Evolutionary conservation across 805 yeast species (phyloP), one percentile per base, ranked within the genome.

Genomic region (Lachancea nothofagi): DNA sequence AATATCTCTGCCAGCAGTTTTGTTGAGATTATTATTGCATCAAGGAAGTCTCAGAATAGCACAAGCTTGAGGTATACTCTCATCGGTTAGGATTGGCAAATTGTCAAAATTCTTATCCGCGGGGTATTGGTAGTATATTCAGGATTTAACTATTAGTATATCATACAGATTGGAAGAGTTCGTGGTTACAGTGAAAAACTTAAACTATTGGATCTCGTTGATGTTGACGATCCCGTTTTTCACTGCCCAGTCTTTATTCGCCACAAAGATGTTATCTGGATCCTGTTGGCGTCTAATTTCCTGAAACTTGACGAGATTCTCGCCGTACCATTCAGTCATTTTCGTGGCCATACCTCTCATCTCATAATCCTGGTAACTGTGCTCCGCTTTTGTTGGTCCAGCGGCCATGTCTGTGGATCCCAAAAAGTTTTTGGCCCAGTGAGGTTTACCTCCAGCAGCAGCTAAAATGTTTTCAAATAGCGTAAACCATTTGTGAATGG

Each of bases 381-480:
- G 58, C 38, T 71, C 74, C 2, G 55, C 56, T 42, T 59, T 53
- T 29, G 45, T 36, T 46, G 59, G 44, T 33, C 60, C 51, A 6
- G 55, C 54, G 5, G 62, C 59, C 51, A 58, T 49, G 9, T 65
- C 61, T 2, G 56, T 52, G 3, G 74, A 65, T 1, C 95, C 95
- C 41, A 84, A 68, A 61, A 87, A 90, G 62, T 88, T 89, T 69
- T 90, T 90, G 13, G 98, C 98, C 98, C 98, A 90, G 62, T 90
- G 98, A 2, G 98, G 98, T 59, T 80, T 84, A 31, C 98, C 98
- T 26, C 83, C 88, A 21, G 83, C 88, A 20, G 76, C 78, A 36
- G 71, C 72, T 71, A 89, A 69, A 1, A 86, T 75, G 38, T 75
- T 74, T 63, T 90, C 98, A 61, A 90, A 90, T n/a, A 71, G 68